A percentile compares a stretch with the other conserved stretches of the same genome.
Conservation (phyloP, 148 eudicot species). For the Linanthus parryae region DNA sequence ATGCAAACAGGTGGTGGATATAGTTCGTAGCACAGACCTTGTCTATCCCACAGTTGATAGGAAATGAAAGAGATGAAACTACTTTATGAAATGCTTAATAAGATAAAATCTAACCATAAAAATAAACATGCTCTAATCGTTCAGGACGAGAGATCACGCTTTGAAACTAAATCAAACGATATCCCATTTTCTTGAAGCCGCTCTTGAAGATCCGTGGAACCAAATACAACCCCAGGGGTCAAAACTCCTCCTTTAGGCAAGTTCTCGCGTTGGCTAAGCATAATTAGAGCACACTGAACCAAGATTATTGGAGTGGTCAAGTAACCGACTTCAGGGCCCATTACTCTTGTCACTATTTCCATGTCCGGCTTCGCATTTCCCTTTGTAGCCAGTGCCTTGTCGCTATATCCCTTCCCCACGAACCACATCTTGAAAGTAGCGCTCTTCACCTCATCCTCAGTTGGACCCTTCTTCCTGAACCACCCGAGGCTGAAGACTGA, state of each 20-base stretch:
- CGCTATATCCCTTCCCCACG: conserved; percentile 62
- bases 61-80: no score
- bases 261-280: conserved; percentile 43
- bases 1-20: no score
- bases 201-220: conserved; percentile 76
- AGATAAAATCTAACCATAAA: no score
- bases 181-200: conserved; percentile 76
- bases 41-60: no score
- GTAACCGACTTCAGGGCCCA: conserved; percentile 88
- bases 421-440: conserved; percentile 96
- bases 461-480: conserved; percentile 72
- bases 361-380: conserved; percentile 46
- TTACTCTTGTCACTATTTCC: conserved; percentile 75
- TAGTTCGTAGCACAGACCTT: no score
- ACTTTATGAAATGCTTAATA: no score
- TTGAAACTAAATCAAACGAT: conserved; percentile 71
- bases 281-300: conserved; percentile 65
- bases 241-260: conserved; percentile 84
- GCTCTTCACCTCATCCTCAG: conserved; percentile 75
- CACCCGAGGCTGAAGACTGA: conserved; percentile 71
- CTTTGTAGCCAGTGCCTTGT: conserved; percentile 17
- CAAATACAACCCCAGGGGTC: conserved; percentile 81
- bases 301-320: conserved; percentile 64
- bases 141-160: conserved; percentile 31
- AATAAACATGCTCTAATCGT: no score